Conservation (phyloP, 257 asterid species). For the Solanum chiquidenum region DNA sequence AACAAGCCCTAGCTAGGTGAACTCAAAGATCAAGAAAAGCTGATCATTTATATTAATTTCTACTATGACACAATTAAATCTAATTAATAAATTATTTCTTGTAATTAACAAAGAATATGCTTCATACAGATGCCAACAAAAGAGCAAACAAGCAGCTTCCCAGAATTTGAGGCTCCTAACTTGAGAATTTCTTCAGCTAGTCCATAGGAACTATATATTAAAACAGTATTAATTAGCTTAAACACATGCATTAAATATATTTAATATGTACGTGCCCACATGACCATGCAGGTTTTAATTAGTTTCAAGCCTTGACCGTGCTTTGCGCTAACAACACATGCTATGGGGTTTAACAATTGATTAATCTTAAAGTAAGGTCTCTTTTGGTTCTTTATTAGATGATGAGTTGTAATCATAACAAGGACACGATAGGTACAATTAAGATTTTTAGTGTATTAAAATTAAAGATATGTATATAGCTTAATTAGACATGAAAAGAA, state of each 20-base stretch:
- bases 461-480: background rate
- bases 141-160: background rate
- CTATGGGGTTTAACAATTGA: background rate
- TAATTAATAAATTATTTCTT: background rate
- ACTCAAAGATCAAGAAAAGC: background rate
- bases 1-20: background rate
- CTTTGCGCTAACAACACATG: slow-evolving; percentile 7
- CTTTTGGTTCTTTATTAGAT: slow-evolving; percentile 3
- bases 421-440: background rate
- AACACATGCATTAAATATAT: background rate
- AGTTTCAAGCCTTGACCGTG: background rate
- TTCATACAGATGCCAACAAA: background rate
- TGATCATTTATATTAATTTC: background rate
- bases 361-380: background rate
- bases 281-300: slow-evolving; percentile 1
- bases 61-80: background rate
- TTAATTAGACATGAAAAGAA: background rate
- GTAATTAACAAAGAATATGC: slow-evolving; percentile 1
- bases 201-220: background rate
- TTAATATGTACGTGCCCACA: background rate
- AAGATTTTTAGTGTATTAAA: background rate
- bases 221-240: background rate
- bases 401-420: slow-evolving; percentile 1
- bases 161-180: slow-evolving; percentile 3
- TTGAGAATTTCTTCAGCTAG: background rate